A percentile compares a stretch with the other conserved stretches of the same genome.
Evolutionary conservation across 2,329 filamentous ascomycete genomes (phyloP).

Genomic region (Ophiostoma perfectum): DNA sequence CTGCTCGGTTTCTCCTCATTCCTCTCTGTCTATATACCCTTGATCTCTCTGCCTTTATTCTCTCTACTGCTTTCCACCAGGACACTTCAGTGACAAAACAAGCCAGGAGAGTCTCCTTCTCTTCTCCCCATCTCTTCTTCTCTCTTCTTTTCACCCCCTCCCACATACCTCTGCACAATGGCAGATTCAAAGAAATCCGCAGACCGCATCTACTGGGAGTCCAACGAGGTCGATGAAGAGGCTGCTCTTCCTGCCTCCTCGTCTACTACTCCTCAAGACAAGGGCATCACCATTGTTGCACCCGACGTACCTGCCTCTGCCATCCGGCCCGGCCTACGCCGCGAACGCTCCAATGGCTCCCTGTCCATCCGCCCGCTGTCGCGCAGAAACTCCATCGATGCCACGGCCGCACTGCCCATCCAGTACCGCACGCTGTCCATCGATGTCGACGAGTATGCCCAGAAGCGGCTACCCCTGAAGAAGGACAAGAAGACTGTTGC

Average conservation of each 20-base stretch:
- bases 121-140: background rate
- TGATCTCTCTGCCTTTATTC: background rate
- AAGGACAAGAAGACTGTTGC: constrained; percentile 32
- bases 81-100: background rate
- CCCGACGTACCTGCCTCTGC: background rate
- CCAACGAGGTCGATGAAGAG: constrained; percentile 19
- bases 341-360: constrained; percentile 22
- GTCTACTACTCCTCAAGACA: background rate
- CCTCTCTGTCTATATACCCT: background rate
- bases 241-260: constrained; percentile 8
- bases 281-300: background rate
- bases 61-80: background rate
- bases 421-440: constrained; percentile 53
- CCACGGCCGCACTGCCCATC: constrained; percentile 43
- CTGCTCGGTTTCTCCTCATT: background rate
- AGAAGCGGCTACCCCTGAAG: constrained; percentile 42
- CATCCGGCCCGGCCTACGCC: constrained; percentile 17
- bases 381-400: constrained; percentile 36
- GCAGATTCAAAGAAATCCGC: constrained; percentile 12
- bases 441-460: constrained; percentile 50
- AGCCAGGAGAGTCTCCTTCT: background rate
- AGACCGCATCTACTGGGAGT: constrained; percentile 21
- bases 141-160: background rate
- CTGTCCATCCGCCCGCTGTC: constrained; percentile 25
- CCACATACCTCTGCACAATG: constrained; percentile 13